Evolutionary conservation across 805 yeast genomes (phyloP).

Genomic region (Millerozyma acaciae): DNA sequence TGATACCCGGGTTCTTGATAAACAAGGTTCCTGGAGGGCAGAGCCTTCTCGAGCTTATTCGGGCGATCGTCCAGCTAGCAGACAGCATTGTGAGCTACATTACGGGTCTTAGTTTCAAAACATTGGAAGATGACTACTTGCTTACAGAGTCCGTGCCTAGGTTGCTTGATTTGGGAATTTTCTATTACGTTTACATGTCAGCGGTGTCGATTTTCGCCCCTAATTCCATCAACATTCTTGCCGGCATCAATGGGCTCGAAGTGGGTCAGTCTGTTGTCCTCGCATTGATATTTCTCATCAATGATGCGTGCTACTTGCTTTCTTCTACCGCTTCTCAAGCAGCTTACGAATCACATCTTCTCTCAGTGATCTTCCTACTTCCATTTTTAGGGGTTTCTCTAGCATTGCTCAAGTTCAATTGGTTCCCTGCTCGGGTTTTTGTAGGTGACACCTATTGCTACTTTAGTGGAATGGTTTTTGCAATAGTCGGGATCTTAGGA

Average conservation of each 20-base stretch:
- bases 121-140: conserved; percentile 30
- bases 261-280: conserved; percentile 90
- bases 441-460: conserved; percentile 99
- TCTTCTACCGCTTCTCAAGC: conserved; percentile 36
- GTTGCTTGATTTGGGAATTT: conserved; percentile 67
- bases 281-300: conserved; percentile 63
- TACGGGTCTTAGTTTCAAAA: conserved; percentile 38
- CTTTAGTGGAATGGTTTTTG: conserved; percentile 98
- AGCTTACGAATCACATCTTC: conserved; percentile 77
- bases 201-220: conserved; percentile 92
- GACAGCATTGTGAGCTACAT: conserved; percentile 27
- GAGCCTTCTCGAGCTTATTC: conserved; percentile 15
- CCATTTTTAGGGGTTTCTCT: conserved; percentile 86
- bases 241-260: conserved; percentile 95
- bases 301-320: conserved; percentile 69
- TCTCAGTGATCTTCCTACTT: conserved; percentile 71
- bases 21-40: conserved; percentile 27
- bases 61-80: conserved; percentile 20
- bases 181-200: conserved; percentile 88
- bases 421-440: conserved; percentile 89
- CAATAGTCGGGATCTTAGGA: conserved; percentile 92
- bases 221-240: conserved; percentile 90
- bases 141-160: conserved; percentile 38
- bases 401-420: conserved; percentile 72
- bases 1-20: conserved; percentile 69